phyloP scores from a whole-genome alignment of 2,329 filamentous ascomycete species.

The Verticillium albo-atrum region DNA sequence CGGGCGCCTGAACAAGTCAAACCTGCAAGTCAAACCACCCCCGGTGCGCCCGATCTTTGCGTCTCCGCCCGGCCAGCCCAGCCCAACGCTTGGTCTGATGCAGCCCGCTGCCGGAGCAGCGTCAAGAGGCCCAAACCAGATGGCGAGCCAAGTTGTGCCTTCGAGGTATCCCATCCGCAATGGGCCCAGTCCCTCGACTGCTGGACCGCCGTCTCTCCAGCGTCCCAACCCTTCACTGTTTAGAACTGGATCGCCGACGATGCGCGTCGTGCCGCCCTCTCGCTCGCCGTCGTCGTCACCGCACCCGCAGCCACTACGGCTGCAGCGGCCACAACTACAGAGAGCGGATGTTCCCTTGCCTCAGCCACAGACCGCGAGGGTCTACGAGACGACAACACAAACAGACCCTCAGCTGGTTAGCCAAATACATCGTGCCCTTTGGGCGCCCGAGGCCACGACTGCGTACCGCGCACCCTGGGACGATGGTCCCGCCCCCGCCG shows the following conservation, averaged over 20 bases:
- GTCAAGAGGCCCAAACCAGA: conserved; percentile 10
- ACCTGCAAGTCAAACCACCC: conserved; percentile 25
- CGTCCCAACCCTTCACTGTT: conserved; percentile 1
- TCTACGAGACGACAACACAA: neutral
- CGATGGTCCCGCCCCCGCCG: neutral
- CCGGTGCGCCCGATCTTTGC: conserved; percentile 25
- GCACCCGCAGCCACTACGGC: conserved; percentile 6
- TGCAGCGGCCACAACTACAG: conserved; percentile 1
- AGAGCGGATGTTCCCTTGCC: neutral
- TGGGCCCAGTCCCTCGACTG: neutral
- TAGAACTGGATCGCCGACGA: conserved; percentile 24
- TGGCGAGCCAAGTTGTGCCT: conserved; percentile 11
- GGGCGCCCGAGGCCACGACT: neutral
- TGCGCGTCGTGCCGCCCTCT: conserved; percentile 31
- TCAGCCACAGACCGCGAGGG: neutral
- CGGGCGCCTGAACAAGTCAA: conserved; percentile 16
- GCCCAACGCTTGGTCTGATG: conserved; percentile 34
- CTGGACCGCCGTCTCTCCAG: neutral
- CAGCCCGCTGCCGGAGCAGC: conserved; percentile 12
- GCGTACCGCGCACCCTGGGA: conserved; percentile 9
- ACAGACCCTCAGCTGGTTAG: neutral
- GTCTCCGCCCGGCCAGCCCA: conserved; percentile 34
- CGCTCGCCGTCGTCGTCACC: conserved; percentile 16
- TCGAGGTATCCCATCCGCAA: neutral
- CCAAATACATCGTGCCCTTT: neutral